Base-by-base conservation (phyloP, 495 filamentous ascomycete species). In the Pyronema omphalodes region DNA sequence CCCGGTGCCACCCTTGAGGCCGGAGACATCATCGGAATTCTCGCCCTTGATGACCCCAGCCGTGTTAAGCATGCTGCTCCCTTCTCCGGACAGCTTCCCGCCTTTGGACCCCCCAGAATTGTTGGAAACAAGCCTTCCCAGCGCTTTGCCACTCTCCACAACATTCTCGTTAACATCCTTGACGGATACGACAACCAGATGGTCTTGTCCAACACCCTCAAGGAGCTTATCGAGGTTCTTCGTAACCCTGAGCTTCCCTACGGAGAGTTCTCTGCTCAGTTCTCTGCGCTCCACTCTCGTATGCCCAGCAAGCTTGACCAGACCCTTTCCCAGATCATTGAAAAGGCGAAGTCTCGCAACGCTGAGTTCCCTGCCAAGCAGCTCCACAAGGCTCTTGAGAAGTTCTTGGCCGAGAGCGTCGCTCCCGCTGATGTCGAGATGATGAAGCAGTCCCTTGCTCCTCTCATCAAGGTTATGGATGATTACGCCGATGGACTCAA, bases 11-110 rank as follows among this genome's bases (percentile, higher is more conserved):
- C 87, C n/a, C 82, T 99, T 35, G 88, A 95, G 69, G 91, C 91
- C 62, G 91, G 91, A 66, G 91, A 99, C 62, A 96, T 96, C 57
- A 80, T 99, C n/a, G 91, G 88, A 71, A 94, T 99, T 57, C 79
- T 99, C 19, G 82, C 88, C 59, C 74, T 99, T 51, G 91, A 99
- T 68, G 91, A 99, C 66, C 93, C 91, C 9, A 85, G 84, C 45
- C 86, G 87, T 58, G 88, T 99, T 65, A 94, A 96, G 75, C 88
- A 93, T 58, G 93, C 91, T 11, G 84, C 93, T 66, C 83, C 91
- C n/a, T 99, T 94, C 77, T 72, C 88, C 49, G 91, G 83, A 36
- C 84, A 93, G 65, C 80, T 99, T 51, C 88, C 88, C 40, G 82
- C 86, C 45, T 75, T 94, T 53, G 91, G 93, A 35, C 74, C 81